A percentile compares a stretch with the other conserved stretches of the same genome.
These are phyloP conservation scores for Stephanocyclus meneghinianus DNA, from an alignment of 352 stramenopile species.

Conservation along the genomic window DNA sequence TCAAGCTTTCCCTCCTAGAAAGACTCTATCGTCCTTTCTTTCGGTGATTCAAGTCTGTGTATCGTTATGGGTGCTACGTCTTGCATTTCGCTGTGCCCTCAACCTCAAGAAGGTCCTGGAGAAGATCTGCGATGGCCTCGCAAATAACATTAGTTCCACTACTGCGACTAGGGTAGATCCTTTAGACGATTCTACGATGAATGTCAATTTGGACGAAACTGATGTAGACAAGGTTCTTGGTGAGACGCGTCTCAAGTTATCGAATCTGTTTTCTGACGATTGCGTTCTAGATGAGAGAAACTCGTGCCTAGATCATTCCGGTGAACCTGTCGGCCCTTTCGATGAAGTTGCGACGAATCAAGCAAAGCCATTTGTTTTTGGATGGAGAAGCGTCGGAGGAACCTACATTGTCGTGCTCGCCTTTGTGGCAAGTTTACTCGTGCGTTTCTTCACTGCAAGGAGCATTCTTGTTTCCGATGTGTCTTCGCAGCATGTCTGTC, in stretches of 20 bases:
- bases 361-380: not conserved
- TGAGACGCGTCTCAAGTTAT: not conserved
- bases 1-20: not conserved
- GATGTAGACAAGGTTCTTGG: not conserved
- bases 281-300: not conserved
- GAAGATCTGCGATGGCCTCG: not conserved
- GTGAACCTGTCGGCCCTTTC: not conserved
- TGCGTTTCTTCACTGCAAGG: not conserved
- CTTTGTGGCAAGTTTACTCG: not conserved
- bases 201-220: not conserved
- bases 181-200: not conserved
- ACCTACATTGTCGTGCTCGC: not conserved
- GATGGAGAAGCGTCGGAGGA: not conserved
- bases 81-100: not conserved
- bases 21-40: not conserved
- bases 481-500: constrained; percentile 9
- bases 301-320: not conserved
- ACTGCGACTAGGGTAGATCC: not conserved
- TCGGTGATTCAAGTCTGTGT: not conserved
- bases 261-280: not conserved
- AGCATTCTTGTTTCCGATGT: not conserved
- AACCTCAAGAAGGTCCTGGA: not conserved
- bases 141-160: not conserved
- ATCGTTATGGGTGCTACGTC: not conserved
- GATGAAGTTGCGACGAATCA: not conserved